These are phyloP conservation scores for Castanea crenata DNA, from an alignment of 306 rosid genomes.

Conservation along the genomic window DNA sequence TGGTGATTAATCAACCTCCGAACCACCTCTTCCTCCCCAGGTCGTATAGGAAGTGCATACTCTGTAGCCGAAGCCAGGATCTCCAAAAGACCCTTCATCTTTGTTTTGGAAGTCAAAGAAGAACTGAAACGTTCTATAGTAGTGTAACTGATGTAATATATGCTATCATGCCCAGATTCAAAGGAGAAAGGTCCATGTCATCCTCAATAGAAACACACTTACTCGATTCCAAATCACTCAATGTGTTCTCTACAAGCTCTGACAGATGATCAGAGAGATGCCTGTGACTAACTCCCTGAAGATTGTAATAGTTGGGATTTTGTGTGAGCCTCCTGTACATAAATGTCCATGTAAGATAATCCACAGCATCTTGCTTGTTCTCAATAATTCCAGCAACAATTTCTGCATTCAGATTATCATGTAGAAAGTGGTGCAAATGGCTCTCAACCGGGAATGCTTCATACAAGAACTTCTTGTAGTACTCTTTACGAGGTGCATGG, in stretches of 20 bases:
- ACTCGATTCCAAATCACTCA: conserved; percentile 84
- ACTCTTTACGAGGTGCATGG: conserved; percentile 90
- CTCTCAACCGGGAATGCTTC: conserved; percentile 99
- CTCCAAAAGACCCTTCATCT: conserved; percentile 92
- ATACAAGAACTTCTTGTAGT: conserved; percentile 83
- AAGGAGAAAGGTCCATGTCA: conserved; percentile 79
- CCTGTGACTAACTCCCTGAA: conserved; percentile 90
- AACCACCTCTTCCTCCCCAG: conserved; percentile 87
- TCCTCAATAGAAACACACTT: conserved; percentile 75
- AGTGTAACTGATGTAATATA: conserved; percentile 85
- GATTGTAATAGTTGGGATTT: conserved; percentile 93
- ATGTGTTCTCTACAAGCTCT: conserved; percentile 79
- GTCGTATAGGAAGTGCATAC: conserved; percentile 85
- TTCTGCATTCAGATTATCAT: conserved; percentile 88
- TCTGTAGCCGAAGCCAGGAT: conserved; percentile 83
- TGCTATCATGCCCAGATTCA: conserved; percentile 87
- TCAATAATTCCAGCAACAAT: conserved; percentile 74
- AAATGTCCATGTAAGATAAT: conserved; percentile 95
- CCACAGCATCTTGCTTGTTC: conserved; percentile 94
- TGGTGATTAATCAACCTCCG: conserved; percentile 86
- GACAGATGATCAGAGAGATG: conserved; percentile 96
- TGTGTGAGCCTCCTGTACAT: conserved; percentile 92
- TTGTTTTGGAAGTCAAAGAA: conserved; percentile 73
- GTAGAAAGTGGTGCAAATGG: conserved; percentile 84
- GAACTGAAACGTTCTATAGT: conserved; percentile 89